Base-by-base conservation (phyloP, 2,329 filamentous ascomycete species). In the Ilyonectria sp. region DNA sequence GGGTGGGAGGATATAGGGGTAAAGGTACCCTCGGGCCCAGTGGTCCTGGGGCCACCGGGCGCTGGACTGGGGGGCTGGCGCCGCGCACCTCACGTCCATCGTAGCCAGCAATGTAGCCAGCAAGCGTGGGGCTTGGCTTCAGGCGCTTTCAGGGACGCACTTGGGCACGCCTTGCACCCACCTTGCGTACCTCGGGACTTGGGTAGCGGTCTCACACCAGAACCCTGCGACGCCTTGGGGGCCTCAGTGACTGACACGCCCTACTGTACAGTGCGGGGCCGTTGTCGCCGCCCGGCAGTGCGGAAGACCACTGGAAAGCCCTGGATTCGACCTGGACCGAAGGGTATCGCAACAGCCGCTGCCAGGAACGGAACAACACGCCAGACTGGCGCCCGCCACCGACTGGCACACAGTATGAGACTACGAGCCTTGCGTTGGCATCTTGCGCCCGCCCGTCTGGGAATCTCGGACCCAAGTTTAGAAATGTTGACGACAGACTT, bases 1-100 rank as follows among this genome's bases (percentile, higher is more conserved):
- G 71, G 71, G 73, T 68, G 70, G 63, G 70, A 59, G 54, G 53
- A 59, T 58, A 67, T 67, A 67, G 64, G 64, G 64, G 64, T 63
- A 63, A 35, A 53, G 19, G 19, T 23, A 13, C 37, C 49, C 44
- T 50, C 37, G 37, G 40, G 62, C 55, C 35, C 46, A 56, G 63
- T 23, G 49, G 57, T 53, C 50, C 57, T 52, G 52, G 52, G 63
- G 46, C 44, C 57, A 46, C 37, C 29, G 47, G 35, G 43, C 56
- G 47, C 63, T 49, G 50, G 43, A 13, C 29, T 64, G 55, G 61
- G 55, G 47, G 43, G 2, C 29, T 64, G 55, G 61, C 55, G 47
- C 56, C 5, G 43, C 49, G 37, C 57, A 65, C 31, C 56, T 67
- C 53, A 50, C 54, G 53, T 63, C 31, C 59, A 67, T 13, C 37